These are phyloP conservation scores for Solanum chacoense DNA, from an alignment of 305 asterid species.

Conservation along the genomic window DNA sequence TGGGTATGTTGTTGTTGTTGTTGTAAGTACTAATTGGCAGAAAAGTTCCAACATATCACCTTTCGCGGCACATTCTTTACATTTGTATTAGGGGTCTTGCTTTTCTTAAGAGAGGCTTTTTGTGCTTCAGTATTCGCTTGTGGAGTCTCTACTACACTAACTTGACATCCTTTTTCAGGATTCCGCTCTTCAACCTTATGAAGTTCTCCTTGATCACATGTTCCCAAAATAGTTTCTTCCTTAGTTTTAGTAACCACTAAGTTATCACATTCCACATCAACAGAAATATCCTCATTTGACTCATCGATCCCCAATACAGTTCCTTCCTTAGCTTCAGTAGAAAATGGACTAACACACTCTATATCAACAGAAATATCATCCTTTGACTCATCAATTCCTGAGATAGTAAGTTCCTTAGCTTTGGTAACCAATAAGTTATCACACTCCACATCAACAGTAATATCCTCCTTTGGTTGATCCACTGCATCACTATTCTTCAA, in stretches of 20 bases:
- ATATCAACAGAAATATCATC: not conserved
- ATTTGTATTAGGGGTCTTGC: conserved; percentile 25
- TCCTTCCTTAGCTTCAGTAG: not conserved
- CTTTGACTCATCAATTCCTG: conserved; percentile 4
- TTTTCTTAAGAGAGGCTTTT: conserved; percentile 18
- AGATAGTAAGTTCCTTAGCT: conserved; percentile 23
- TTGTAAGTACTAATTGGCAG: conserved; percentile 4
- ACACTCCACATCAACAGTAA: conserved; percentile 13
- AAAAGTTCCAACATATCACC: conserved; percentile 28
- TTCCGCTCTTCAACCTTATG: conserved; percentile 14
- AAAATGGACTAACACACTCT: not conserved
- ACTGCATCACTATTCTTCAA: not conserved
- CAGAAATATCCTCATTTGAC: conserved; percentile 3
- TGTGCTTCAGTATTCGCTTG: conserved; percentile 19
- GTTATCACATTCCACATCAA: conserved; percentile 17
- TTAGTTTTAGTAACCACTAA: conserved; percentile 18
- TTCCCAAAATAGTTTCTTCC: conserved; percentile 27
- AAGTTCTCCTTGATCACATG: conserved; percentile 20
- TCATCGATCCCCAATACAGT: not conserved
- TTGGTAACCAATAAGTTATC: conserved; percentile 17
- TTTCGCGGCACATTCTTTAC: conserved; percentile 27
- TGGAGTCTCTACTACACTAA: conserved; percentile 15
- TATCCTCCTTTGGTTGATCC: conserved; percentile 1
- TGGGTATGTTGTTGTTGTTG: no score
- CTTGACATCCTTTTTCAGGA: conserved; percentile 18